Evolutionary conservation across 306 rosid species (phyloP), one percentile per base, ranked within the genome.

Genomic region (Corylus americana): DNA sequence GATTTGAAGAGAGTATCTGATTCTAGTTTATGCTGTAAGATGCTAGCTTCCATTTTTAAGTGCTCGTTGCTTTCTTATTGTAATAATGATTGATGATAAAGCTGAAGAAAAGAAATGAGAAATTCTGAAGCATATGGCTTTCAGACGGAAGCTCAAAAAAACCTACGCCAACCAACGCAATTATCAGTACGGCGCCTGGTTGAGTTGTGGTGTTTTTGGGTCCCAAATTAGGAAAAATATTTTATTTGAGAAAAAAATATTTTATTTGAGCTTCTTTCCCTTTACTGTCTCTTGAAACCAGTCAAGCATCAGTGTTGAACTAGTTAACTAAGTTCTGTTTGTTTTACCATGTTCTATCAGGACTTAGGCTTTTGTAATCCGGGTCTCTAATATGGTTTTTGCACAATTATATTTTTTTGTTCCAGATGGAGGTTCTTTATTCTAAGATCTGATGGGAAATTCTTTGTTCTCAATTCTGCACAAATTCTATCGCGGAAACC

Each of bases 1-100:
- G 44, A 25, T 61, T 58, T 5, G 57, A 44, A 37, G 72, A 64
- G 49, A 35, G 76, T 53, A 63, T 79, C 82, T 6, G 82, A 64
- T 77, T 71, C 70, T 44, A 3, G 45, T 16, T 37, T 64, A 14
- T 31, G 45, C 45, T 31, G 2, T n/a, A 35, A 64, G 47, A 64
- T 35, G 70, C 47, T 31, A 64, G 70, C 48, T 64, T 8, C 8
- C n/a, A 14, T 64, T 35, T 35, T 6, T 63, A 31, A 12, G 44
- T 7, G 44, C 8, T 63, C 13, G 18, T 13, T 31, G 8, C 14
- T 4, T 42, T 42, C 18, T 67, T 16, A 1, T 42, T 8, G 50
- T 18, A 8, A 8, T 68, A 29, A 27, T 1, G 47, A 68, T 68
- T 68, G 50, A 13, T 42, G 29, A 68, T 18, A 9, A 68, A 68